Evolutionary conservation across 2,329 filamentous ascomycete species (phyloP), one percentile per base, ranked within the genome.

Genomic region (Daldinia sp.): DNA sequence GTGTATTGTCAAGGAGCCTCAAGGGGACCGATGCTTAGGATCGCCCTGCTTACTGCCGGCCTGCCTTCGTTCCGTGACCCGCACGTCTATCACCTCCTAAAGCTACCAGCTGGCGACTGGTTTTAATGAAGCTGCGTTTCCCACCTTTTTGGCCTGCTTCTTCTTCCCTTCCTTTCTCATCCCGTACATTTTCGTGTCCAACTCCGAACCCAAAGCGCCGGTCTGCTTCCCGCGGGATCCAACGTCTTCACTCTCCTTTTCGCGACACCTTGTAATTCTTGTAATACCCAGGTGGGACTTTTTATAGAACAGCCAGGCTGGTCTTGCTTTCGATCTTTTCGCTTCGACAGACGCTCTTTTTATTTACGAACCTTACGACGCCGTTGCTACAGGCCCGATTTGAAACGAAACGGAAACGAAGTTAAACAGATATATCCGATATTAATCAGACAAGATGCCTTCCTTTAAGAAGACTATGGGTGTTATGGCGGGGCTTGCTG

Each of bases 191-290:
- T 73, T 74, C 69, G 65, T 71, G 67, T 73, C 66, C 66, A 71
- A 71, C 69, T 71, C 64, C 66, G 67, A 70, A 73, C 66, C 70
- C 73, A 76, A 82, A 83, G 81, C 81, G 77, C 81, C 81, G 81
- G 81, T 82, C 79, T 81, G 81, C 80, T 82, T 81, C 76, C 69
- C 69, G 51, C 58, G 71, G 74, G 74, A 77, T 76, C 74, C 74
- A 73, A 74, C 72, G 72, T 69, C 72, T 71, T 63, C 70, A 77
- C 73, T 74, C 67, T 76, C 71, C 67, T 75, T 74, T 35, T 71
- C 66, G n/a, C n/a, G 60, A 66, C 51, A 50, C 61, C 56, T 68
- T 71, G 63, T 73, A 75, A 68, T 72, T 73, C 68, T 74, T 76
- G 70, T 77, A 75, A 74, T 76, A 72, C 71, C 72, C 73, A 59